Percentiles rank a stretch among this genome's conserved stretches.
Evolutionary conservation across 2,329 filamentous ascomycete genomes (phyloP).

Genomic region (Arthrobotrys megalospora): DNA sequence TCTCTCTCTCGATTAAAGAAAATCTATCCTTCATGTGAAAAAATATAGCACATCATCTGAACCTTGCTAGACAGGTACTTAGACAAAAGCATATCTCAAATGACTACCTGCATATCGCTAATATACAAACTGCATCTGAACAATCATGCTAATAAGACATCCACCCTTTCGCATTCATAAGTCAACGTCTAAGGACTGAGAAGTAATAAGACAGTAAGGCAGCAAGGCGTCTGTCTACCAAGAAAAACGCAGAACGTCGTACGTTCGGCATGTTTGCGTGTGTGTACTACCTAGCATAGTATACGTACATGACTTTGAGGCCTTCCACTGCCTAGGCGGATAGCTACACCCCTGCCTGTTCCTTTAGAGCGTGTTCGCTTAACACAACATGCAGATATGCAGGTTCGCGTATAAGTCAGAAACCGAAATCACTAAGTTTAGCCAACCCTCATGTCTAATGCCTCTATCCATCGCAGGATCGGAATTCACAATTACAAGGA

Average conservation of each 20-base stretch:
- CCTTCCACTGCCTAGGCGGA: not conserved
- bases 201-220: constrained; percentile 29
- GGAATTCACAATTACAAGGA: constrained; percentile 22
- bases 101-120: constrained; percentile 30
- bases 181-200: not conserved
- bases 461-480: constrained; percentile 41
- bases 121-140: constrained; percentile 6
- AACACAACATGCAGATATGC: constrained; percentile 39
- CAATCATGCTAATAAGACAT: constrained; percentile 20
- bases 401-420: constrained; percentile 48
- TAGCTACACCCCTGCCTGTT: constrained; percentile 23
- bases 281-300: not conserved
- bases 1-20: not conserved
- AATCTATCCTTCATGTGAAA: constrained; percentile 1
- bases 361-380: constrained; percentile 23
- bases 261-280: not conserved
- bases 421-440: constrained; percentile 48
- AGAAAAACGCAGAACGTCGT: not conserved
- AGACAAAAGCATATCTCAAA: constrained; percentile 24
- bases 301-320: not conserved
- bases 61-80: constrained; percentile 22
- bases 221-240: constrained; percentile 36
- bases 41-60: constrained; percentile 4
- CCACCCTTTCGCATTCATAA: constrained; percentile 31
- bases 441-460: constrained; percentile 20